Conservation (phyloP, 352 stramenopile genomes). For the Pythium dissotocum region DNA sequence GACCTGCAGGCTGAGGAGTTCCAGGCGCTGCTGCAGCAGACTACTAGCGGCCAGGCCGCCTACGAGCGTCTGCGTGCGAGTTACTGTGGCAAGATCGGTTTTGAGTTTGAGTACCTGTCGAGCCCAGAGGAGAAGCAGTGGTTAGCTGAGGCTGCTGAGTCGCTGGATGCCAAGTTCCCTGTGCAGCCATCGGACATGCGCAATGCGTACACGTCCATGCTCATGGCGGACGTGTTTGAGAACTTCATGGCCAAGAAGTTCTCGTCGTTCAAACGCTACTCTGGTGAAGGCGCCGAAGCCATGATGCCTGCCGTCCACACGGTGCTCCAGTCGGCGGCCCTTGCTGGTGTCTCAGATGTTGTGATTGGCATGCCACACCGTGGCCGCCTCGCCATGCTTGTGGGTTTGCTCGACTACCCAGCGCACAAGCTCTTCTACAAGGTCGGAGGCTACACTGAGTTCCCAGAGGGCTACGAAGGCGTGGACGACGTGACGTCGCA, state of each 20-base stretch:
- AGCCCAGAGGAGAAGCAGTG: conserved; percentile 64
- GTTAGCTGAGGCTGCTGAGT: conserved; percentile 60
- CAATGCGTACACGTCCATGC: conserved; percentile 80
- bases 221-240: conserved; percentile 83
- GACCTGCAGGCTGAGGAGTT: conserved; percentile 52
- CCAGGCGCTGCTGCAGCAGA: conserved; percentile 42
- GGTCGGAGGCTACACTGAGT: conserved; percentile 75
- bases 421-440: conserved; percentile 85
- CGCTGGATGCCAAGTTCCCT: conserved; percentile 38
- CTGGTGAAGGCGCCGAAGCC: conserved; percentile 78
- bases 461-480: conserved; percentile 53
- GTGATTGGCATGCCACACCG: conserved; percentile 89
- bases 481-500: conserved; percentile 88
- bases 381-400: conserved; percentile 74
- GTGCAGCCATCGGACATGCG: conserved; percentile 69
- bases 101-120: conserved; percentile 79
- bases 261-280: conserved; percentile 87
- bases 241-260: conserved; percentile 88
- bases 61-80: conserved; percentile 59
- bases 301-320: conserved; percentile 80
- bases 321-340: conserved; percentile 57
- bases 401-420: conserved; percentile 77
- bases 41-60: conserved; percentile 40
- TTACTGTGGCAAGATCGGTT: conserved; percentile 83
- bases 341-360: conserved; percentile 58